phyloP scores from a whole-genome alignment of 2,329 filamentous ascomycete genomes.

The Apiospora kogelbergensis region DNA sequence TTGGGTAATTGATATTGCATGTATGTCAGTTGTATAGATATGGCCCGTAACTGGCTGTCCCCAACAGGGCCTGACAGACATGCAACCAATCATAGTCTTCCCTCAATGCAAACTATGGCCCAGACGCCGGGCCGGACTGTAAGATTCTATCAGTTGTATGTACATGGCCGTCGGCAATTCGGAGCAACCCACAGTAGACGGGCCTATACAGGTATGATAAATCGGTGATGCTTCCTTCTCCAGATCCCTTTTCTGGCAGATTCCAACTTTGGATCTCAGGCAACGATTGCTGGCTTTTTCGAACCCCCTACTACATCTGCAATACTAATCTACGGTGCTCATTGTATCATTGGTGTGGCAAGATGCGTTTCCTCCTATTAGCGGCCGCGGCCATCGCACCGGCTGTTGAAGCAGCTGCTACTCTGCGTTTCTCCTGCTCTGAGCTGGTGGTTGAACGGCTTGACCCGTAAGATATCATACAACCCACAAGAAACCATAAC shows the following conservation, averaged over 20 bases:
- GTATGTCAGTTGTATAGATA: constrained; percentile 17
- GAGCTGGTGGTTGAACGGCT: constrained; percentile 31
- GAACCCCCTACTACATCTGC: no score
- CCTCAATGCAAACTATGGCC: constrained; percentile 13
- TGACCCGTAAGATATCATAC: constrained; percentile 23
- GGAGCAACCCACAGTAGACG: neutral
- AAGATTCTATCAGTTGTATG: neutral
- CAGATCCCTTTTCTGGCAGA: neutral
- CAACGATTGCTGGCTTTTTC: neutral
- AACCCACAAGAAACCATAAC: neutral
- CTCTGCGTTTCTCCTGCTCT: constrained; percentile 31
- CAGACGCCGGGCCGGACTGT: neutral
- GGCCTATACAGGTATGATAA: neutral
- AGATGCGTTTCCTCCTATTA: constrained; percentile 23
- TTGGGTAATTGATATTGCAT: constrained; percentile 20
- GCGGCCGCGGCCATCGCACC: constrained; percentile 22
- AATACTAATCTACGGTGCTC: neutral
- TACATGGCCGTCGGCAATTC: neutral
- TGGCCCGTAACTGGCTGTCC: constrained; percentile 15
- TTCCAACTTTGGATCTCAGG: neutral
- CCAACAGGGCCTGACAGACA: neutral
- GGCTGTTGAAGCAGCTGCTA: constrained; percentile 24
- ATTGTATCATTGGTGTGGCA: constrained; percentile 6
- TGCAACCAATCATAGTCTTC: constrained; percentile 11
- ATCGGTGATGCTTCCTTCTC: neutral